Conservation (phyloP, 140 eudicot species). For the Ambrosia hybrid region DNA sequence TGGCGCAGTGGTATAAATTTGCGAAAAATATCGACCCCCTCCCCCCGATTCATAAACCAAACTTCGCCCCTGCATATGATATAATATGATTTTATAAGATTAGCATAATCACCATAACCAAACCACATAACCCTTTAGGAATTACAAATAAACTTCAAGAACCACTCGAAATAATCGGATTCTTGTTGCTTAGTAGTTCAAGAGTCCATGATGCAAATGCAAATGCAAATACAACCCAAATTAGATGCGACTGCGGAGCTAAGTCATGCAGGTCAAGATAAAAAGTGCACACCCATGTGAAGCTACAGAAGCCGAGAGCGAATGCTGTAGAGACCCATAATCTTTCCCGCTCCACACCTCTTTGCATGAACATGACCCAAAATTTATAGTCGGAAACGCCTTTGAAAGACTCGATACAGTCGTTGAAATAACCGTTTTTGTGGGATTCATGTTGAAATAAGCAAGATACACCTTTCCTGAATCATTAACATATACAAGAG, state of each 20-base stretch:
- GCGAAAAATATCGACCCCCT: too few species aligned
- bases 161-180: constrained; percentile 11
- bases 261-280: constrained; percentile 57
- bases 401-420: constrained; percentile 46
- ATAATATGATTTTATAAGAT: too few species aligned
- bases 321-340: constrained; percentile 35
- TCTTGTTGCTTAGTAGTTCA: too few species aligned
- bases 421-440: constrained; percentile 49
- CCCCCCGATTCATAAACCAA: too few species aligned
- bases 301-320: constrained; percentile 56
- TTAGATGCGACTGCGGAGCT: not conserved
- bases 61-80: too few species aligned
- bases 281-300: constrained; percentile 76
- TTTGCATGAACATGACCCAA: constrained; percentile 47
- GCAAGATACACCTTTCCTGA: constrained; percentile 77
- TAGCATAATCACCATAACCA: not conserved
- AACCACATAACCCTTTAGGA: constrained; percentile 18
- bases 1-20: too few species aligned
- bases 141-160: not conserved
- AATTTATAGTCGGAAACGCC: constrained; percentile 50
- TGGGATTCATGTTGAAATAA: constrained; percentile 56
- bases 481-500: constrained; percentile 16
- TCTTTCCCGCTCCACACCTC: constrained; percentile 76
- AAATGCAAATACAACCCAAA: constrained; percentile 5
- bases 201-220: not conserved